phyloP scores from a whole-genome alignment of 305 asterid genomes.

The Rubia peregrina region DNA sequence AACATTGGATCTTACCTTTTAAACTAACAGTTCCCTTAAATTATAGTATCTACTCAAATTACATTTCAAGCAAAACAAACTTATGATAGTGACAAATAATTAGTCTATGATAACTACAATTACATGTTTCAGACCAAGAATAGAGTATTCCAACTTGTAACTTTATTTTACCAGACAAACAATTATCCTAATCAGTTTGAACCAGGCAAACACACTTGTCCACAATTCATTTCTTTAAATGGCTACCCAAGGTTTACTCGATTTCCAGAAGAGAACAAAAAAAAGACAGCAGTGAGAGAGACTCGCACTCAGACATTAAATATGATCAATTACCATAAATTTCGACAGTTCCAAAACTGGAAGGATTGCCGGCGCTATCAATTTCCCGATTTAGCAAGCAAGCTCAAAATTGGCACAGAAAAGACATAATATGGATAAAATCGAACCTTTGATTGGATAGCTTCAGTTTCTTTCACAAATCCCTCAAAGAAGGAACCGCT shows the following conservation, averaged over 20 bases:
- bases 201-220: neutral
- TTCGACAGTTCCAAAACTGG: neutral
- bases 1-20: no score
- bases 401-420: neutral
- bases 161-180: neutral
- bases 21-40: no score
- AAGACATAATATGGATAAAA: neutral
- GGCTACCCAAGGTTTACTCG: neutral
- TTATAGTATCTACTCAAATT: no score
- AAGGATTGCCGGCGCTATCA: neutral
- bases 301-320: neutral
- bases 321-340: neutral
- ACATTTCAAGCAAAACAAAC: neutral
- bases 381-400: neutral
- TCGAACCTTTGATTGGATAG: slow-evolving; percentile 72
- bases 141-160: neutral
- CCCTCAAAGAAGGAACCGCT: slow-evolving; percentile 33
- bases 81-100: neutral
- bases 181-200: neutral
- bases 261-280: neutral
- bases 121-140: neutral
- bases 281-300: neutral
- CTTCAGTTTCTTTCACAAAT: slow-evolving; percentile 59
- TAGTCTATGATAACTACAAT: neutral
- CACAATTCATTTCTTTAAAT: neutral